Base-by-base conservation (phyloP, 345 rosid species). In the Turritis glabra region DNA sequence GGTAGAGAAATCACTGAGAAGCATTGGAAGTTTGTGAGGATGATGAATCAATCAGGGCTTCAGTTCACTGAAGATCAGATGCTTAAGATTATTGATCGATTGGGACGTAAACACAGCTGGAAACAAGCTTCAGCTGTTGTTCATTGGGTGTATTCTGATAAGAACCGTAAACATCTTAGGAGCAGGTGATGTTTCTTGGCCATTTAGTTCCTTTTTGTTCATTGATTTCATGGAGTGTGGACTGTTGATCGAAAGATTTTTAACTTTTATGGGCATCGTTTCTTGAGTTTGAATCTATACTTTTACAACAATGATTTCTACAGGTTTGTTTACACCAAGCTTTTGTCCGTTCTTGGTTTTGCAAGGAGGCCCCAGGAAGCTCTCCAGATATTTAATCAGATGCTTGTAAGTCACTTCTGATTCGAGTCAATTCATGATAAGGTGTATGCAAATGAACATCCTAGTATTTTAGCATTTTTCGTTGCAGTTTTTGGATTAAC, bases 251-350 rank as follows among this genome's bases (percentile, higher is more conserved):
- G 13, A 52, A 72, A 63, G 17, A 53, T 43, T 55, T 55, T 8
- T 2, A 37, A 26, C 41, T 60, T 71, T 30, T 35, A 47, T 55
- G 9, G 47, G 7, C 10, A 68, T 70, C 6, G 8, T 47, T 59
- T 32, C 35, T 60, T 23, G 52, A 61, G 21, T 21, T 15, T 55
- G 66, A 29, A 43, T 18, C 23, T 26, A 5, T 56, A n/a, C 30
- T 25, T 27, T 27, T 40, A 3, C 8, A 1, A 57, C 54, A 18
- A 2, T 77, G 43, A 48, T 73, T 26, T 57, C 74, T 84, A 80
- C 80, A 94, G 98, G 90, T 94, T 89, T 90, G 98, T 94, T 64
- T 90, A 88, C 84, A 91, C 98, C 59, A 89, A 91, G 74, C 89
- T 94, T 56, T 81, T 94, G 80, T 84, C 96, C 3, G 85, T 91